Percentiles rank a stretch among this genome's conserved stretches.
Evolutionary conservation across 192 early-diverging fungal species (phyloP).

Genomic region (Coemansia sp.): DNA sequence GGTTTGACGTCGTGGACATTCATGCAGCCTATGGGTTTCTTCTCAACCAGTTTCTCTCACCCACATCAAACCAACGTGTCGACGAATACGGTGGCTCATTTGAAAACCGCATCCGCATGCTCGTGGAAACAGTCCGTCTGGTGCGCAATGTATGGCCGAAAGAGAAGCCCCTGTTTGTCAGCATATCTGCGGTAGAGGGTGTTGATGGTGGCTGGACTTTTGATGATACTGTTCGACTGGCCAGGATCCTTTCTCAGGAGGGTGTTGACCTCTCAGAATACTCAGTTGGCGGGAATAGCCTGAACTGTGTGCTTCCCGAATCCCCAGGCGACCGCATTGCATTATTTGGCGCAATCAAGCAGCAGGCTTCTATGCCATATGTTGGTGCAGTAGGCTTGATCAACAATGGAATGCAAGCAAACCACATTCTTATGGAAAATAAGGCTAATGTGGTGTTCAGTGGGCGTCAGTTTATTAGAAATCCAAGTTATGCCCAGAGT

Average conservation of each 20-base stretch:
- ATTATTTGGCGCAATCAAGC: constrained; percentile 72
- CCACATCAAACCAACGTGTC: constrained; percentile 79
- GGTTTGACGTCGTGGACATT: constrained; percentile 86
- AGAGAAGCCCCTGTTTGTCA: constrained; percentile 81
- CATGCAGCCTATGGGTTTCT: constrained; percentile 93
- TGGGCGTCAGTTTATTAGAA: constrained; percentile 66
- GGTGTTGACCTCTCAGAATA: constrained; percentile 87
- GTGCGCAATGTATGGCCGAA: constrained; percentile 73
- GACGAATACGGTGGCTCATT: constrained; percentile 91
- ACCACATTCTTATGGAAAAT: constrained; percentile 60
- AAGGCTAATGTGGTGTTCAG: constrained; percentile 74
- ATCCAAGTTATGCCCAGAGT: constrained; percentile 63
- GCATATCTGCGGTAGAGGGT: constrained; percentile 76
- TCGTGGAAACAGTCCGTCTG: constrained; percentile 63
- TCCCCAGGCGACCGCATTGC: constrained; percentile 51
- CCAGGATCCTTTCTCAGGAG: constrained; percentile 53
- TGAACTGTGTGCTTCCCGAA: too few species aligned
- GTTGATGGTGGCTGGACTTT: constrained; percentile 66
- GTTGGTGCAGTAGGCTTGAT: constrained; percentile 73
- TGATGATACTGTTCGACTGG: constrained; percentile 68
- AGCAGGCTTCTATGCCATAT: constrained; percentile 57
- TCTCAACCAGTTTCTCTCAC: constrained; percentile 74
- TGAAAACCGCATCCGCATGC: constrained; percentile 81
- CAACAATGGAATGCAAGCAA: constrained; percentile 60
- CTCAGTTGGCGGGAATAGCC: constrained; percentile 71